Evolutionary conservation across 2,329 filamentous ascomycete species (phyloP).

Genomic region (Xylaria sp.): DNA sequence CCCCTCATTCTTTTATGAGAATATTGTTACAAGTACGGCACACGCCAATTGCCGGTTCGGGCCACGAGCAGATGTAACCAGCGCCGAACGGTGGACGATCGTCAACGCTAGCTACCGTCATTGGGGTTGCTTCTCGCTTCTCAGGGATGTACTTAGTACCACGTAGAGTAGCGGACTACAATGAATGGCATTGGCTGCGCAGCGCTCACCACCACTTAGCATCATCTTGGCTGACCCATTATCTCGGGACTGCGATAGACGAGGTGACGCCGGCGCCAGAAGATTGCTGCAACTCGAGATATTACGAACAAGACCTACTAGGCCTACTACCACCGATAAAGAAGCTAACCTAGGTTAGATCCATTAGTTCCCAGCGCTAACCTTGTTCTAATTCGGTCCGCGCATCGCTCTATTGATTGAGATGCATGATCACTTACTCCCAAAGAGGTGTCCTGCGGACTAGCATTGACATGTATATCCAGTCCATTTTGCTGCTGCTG

Average conservation of each 20-base stretch:
- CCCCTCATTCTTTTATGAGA: background rate
- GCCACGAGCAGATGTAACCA: background rate
- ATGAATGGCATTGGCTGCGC: background rate
- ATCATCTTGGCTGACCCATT: background rate
- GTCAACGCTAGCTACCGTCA: background rate
- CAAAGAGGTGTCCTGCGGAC: background rate
- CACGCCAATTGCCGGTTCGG: background rate
- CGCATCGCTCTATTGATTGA: conserved; percentile 2
- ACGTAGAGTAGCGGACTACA: background rate
- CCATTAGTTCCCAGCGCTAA: background rate
- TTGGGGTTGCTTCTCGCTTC: background rate
- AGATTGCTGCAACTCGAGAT: background rate
- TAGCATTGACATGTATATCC: background rate
- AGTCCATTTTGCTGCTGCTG: background rate
- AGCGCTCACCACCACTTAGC: background rate
- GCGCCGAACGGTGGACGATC: background rate
- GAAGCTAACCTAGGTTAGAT: background rate
- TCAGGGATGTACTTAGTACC: background rate
- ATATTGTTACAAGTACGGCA: background rate
- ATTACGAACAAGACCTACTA: background rate
- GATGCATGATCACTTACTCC: background rate
- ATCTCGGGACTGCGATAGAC: background rate
- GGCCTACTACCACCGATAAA: no score
- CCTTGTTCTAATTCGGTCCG: background rate
- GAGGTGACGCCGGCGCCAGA: background rate